Percentiles rank a stretch among this genome's conserved stretches.
Evolutionary conservation across 2,329 filamentous ascomycete genomes (phyloP).

Genomic region (Ophidiomyces ophidiicola): DNA sequence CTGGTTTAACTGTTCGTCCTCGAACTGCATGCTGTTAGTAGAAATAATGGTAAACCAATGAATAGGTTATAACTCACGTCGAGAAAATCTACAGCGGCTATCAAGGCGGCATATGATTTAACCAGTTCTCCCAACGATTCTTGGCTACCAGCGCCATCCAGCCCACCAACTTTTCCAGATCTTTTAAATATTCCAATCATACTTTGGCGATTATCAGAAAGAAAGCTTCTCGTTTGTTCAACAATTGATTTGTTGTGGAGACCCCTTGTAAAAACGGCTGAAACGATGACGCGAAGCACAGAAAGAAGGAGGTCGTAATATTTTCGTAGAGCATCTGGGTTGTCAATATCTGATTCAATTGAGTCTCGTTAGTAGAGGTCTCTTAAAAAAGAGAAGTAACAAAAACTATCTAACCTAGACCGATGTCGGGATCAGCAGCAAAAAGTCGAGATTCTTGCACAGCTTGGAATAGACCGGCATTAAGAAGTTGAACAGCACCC

Average conservation of each 20-base stretch:
- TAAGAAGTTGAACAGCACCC: constrained; percentile 79
- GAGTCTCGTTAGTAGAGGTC: constrained; percentile 5
- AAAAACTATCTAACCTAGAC: constrained; percentile 49
- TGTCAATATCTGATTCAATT: constrained; percentile 44
- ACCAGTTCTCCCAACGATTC: constrained; percentile 63
- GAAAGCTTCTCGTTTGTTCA: constrained; percentile 64
- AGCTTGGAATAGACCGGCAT: constrained; percentile 73
- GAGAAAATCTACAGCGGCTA: constrained; percentile 70
- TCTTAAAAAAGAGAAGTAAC: constrained; percentile 9
- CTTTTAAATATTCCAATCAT: constrained; percentile 86
- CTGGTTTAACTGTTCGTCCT: constrained; percentile 6
- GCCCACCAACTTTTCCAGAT: constrained; percentile 60
- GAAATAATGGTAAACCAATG: not conserved
- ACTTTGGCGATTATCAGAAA: constrained; percentile 68
- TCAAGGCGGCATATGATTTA: constrained; percentile 71
- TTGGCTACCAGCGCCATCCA: constrained; percentile 39
- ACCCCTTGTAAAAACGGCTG: constrained; percentile 68
- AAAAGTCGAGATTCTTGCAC: constrained; percentile 78
- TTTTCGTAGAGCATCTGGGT: constrained; percentile 57
- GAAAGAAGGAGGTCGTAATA: constrained; percentile 77
- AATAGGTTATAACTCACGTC: constrained; percentile 50
- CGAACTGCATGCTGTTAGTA: constrained; percentile 6
- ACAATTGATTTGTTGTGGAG: constrained; percentile 62
- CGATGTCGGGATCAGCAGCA: constrained; percentile 79
- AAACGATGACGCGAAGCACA: constrained; percentile 68